Base-by-base conservation (phyloP, 2,329 filamentous ascomycete species). In the Botrytis pseudocinerea region DNA sequence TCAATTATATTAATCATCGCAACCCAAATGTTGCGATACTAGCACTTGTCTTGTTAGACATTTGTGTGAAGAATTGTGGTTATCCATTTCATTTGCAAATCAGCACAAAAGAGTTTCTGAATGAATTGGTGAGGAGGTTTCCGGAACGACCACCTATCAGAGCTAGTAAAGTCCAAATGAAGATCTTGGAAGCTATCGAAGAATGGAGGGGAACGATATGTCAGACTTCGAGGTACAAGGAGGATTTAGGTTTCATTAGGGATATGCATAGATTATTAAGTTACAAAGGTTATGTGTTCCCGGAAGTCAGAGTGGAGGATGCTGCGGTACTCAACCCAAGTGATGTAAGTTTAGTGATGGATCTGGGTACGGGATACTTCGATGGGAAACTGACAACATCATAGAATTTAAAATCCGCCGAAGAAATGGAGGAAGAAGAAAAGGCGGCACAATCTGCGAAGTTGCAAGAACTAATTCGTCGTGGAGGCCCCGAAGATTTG, bases 41-140 rank as follows among this genome's bases (percentile, higher is more conserved):
- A 74, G 95, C 96, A 74, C 88, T 98, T 80, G 91, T 91, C 85
- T 89, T 99, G 77, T 93, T 99, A 81, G 96, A 99, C 82, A 98
- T 98, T 76, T 98, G 96, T 83, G 96, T 98, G 83, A 99, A 99
- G 87, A 99, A 99, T 85, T 99, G 96, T 87, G 96, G 96, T 79
- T 99, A 99, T 82, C 95, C 96, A 1, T 99, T 99, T 83, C 96
- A 99, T 81, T 90, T 99, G 73, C 96, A 99, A 83, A 98, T 99
- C 81, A 95, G 93, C 83, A 98, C 96, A 78, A 99, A 99, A 83
- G 96, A 99, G 80, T 99, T 99, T 79, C 90, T 99, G 79, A 99
- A 99, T 84, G 96, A 99, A 85, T 90, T 99, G 74, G 96, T 99
- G 75, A 91, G 96, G 77, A 90, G 96, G 77, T 99, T 99, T 80